Percentiles rank a stretch among this genome's conserved stretches.
Conservation (phyloP, 352 stramenopile genomes). For the Phytophthora litchii region DNA sequence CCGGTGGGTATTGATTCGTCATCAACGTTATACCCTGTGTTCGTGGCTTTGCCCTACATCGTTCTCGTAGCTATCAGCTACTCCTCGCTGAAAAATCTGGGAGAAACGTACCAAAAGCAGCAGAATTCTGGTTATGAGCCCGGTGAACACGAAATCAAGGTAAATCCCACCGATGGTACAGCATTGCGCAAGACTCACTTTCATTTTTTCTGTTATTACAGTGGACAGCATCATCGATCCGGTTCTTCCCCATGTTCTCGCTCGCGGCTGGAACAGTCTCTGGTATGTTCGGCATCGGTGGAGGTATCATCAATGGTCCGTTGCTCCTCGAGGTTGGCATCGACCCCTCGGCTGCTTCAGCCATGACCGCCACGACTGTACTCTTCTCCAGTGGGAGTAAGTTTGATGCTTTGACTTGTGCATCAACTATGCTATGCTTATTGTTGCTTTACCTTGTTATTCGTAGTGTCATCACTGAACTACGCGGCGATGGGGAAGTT, state of each 20-base stretch:
- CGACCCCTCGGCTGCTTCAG: conserved; percentile 77
- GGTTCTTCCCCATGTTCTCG: conserved; percentile 90
- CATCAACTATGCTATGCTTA: conserved; percentile 7
- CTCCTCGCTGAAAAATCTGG: conserved; percentile 61
- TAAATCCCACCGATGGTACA: conserved; percentile 15
- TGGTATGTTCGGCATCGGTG: conserved; percentile 95
- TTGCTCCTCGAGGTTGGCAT: conserved; percentile 95
- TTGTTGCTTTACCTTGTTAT: conserved; percentile 2
- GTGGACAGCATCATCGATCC: conserved; percentile 64
- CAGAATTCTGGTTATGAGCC: conserved; percentile 57
- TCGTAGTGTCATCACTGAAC: conserved; percentile 68
- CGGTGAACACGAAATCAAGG: conserved; percentile 51
- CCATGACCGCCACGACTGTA: conserved; percentile 87
- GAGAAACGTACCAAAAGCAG: conserved; percentile 50
- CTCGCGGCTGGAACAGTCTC: conserved; percentile 91
- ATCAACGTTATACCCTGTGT: conserved; percentile 74
- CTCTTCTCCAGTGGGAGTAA: conserved; percentile 76
- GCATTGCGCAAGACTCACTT: neutral
- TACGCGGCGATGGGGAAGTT: conserved; percentile 62
- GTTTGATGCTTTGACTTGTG: conserved; percentile 2
- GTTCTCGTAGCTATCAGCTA: conserved; percentile 80
- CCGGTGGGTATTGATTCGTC: conserved; percentile 90
- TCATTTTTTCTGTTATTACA: conserved; percentile 23
- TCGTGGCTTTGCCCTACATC: conserved; percentile 67
- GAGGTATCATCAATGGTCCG: conserved; percentile 95